A percentile compares a stretch with the other conserved stretches of the same genome.
These are phyloP conservation scores for Kodamaea sp. DNA, from an alignment of 1,139 yeast species.

Conservation along the genomic window DNA sequence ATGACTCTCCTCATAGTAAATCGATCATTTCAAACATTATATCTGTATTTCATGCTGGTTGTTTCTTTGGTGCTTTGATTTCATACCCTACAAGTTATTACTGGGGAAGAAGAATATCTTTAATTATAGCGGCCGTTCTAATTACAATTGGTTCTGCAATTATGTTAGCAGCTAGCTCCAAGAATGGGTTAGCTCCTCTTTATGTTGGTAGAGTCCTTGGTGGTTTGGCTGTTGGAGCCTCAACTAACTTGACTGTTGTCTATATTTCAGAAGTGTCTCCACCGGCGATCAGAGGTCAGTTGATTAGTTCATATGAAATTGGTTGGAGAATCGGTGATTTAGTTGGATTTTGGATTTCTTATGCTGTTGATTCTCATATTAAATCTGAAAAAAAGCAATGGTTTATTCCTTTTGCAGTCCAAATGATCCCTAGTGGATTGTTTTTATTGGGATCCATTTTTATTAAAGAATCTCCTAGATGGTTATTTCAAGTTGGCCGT, in stretches of 20 bases:
- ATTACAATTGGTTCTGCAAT: slow-evolving; percentile 39
- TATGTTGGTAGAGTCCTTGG: slow-evolving; percentile 43
- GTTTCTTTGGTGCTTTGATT: slow-evolving; percentile 44
- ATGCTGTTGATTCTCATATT: slow-evolving; percentile 35
- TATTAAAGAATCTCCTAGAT: slow-evolving; percentile 40
- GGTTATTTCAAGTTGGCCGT: slow-evolving; percentile 36
- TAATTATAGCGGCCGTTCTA: slow-evolving; percentile 32
- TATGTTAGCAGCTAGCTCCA: slow-evolving; percentile 34
- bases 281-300: slow-evolving; percentile 39
- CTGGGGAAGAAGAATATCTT: slow-evolving; percentile 36
- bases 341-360: slow-evolving; percentile 44
- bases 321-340: slow-evolving; percentile 45
- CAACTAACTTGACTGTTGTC: slow-evolving; percentile 41
- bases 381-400: slow-evolving; percentile 32
- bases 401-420: slow-evolving; percentile 44
- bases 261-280: slow-evolving; percentile 41
- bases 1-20: slow-evolving; percentile 21
- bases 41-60: slow-evolving; percentile 46
- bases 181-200: slow-evolving; percentile 35
- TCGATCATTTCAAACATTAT: slow-evolving; percentile 33
- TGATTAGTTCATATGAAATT: slow-evolving; percentile 38
- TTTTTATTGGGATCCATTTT: slow-evolving; percentile 33
- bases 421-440: slow-evolving; percentile 40
- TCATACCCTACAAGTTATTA: slow-evolving; percentile 39
- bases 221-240: slow-evolving; percentile 40